phyloP scores from a whole-genome alignment of 495 filamentous ascomycete genomes.

The Hypoxylon rickii region DNA sequence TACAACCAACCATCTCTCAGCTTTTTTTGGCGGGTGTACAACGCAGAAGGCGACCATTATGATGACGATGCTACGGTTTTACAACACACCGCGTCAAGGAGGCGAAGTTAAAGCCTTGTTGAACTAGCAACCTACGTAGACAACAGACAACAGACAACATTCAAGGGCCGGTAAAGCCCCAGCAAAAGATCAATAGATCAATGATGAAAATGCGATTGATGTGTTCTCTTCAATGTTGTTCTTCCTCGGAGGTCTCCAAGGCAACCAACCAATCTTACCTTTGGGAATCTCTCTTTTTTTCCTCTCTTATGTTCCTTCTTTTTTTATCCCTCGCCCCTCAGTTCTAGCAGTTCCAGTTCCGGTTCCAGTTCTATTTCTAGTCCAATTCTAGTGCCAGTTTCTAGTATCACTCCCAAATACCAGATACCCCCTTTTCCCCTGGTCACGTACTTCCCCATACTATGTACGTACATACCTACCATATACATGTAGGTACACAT shows the following conservation, averaged over 20 bases:
- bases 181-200: too few species aligned
- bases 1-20: slow-evolving; percentile 16
- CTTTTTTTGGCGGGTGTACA: slow-evolving; percentile 27
- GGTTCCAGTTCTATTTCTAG: too few species aligned
- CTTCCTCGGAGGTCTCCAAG: too few species aligned
- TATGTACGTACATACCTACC: background rate
- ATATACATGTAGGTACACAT: background rate
- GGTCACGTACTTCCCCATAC: background rate
- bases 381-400: too few species aligned
- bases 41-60: slow-evolving; percentile 28
- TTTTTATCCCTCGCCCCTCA: background rate
- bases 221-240: too few species aligned
- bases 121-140: too few species aligned
- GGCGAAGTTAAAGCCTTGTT: slow-evolving; percentile 3
- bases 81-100: slow-evolving; percentile 16
- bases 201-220: too few species aligned
- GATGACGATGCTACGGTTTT: slow-evolving; percentile 20
- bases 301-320: background rate
- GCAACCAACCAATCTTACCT: too few species aligned
- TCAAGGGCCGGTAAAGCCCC: background rate
- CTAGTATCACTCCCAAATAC: too few species aligned
- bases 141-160: too few species aligned
- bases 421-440: background rate
- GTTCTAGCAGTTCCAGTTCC: too few species aligned
- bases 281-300: background rate